A percentile compares a stretch with the other conserved stretches of the same genome.
These are phyloP conservation scores for Blastobotrys peoriensis DNA, from an alignment of 805 yeast genomes.

Conservation along the genomic window DNA sequence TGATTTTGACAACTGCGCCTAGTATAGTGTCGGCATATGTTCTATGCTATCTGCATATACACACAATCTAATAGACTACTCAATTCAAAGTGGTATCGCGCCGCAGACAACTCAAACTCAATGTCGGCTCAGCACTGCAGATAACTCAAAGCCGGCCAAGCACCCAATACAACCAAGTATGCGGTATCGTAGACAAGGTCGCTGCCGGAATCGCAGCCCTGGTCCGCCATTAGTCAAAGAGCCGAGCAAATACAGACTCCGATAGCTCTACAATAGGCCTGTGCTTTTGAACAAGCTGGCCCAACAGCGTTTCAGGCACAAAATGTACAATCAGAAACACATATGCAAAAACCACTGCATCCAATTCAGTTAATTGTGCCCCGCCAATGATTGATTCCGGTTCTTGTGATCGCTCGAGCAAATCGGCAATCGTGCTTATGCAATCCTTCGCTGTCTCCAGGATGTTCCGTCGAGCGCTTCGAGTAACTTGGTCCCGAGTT, in stretches of 20 bases:
- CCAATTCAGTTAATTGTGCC: neutral
- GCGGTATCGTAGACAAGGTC: too few relatives aligned
- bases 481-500: neutral
- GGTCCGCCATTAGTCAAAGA: neutral
- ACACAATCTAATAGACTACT: too few relatives aligned
- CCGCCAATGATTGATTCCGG: neutral
- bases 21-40: too few relatives aligned
- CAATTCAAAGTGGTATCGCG: too few relatives aligned
- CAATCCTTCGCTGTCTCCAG: conserved; percentile 13
- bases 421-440: conserved; percentile 4
- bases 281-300: conserved; percentile 16
- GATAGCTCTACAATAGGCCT: neutral
- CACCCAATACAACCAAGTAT: too few relatives aligned
- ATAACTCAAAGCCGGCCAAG: too few relatives aligned
- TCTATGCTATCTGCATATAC: too few relatives aligned
- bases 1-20: too few relatives aligned
- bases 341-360: conserved; percentile 3
- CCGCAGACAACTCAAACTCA: too few relatives aligned
- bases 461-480: conserved; percentile 2
- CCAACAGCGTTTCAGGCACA: conserved; percentile 18
- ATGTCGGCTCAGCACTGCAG: too few relatives aligned
- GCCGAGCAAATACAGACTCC: neutral
- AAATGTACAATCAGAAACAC: conserved; percentile 13
- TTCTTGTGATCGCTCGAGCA: conserved; percentile 5
- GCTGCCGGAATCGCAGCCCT: too few relatives aligned